phyloP scores from a whole-genome alignment of 495 filamentous ascomycete genomes.

The Talaromyces borbonicus region DNA sequence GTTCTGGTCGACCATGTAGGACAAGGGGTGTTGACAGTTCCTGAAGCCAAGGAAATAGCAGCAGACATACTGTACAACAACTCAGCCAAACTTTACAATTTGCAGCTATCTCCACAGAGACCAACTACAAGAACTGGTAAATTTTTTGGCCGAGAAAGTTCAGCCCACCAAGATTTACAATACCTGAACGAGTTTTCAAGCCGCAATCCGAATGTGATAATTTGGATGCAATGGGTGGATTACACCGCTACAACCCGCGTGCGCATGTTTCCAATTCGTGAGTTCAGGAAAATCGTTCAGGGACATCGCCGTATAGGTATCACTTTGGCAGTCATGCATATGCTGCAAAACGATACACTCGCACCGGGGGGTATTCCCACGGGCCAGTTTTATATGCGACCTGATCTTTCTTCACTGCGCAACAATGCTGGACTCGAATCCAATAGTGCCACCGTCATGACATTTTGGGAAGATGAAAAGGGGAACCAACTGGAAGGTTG shows the following conservation, averaged over 20 bases:
- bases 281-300: slow-evolving; percentile 49
- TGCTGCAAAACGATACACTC: slow-evolving; percentile 43
- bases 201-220: slow-evolving; percentile 30
- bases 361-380: slow-evolving; percentile 28
- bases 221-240: slow-evolving; percentile 73
- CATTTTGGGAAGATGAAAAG: slow-evolving; percentile 41
- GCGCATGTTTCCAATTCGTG: slow-evolving; percentile 57
- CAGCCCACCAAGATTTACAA: too few species aligned
- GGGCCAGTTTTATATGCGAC: slow-evolving; percentile 52
- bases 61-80: slow-evolving; percentile 60
- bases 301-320: slow-evolving; percentile 46
- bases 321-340: slow-evolving; percentile 40
- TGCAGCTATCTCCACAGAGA: slow-evolving; percentile 20
- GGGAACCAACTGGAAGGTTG: slow-evolving; percentile 32
- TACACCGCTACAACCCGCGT: slow-evolving; percentile 61
- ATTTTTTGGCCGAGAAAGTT: too few species aligned
- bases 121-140: too few species aligned
- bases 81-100: slow-evolving; percentile 54
- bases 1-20: slow-evolving; percentile 54
- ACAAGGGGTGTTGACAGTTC: slow-evolving; percentile 42
- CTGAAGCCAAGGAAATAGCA: slow-evolving; percentile 50
- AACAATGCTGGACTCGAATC: slow-evolving; percentile 40
- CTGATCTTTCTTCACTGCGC: slow-evolving; percentile 47
- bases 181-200: slow-evolving; percentile 18
- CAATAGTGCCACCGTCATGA: slow-evolving; percentile 47